These are phyloP conservation scores for Lepidium aucheri DNA, from an alignment of 345 rosid genomes.

Conservation along the genomic window DNA sequence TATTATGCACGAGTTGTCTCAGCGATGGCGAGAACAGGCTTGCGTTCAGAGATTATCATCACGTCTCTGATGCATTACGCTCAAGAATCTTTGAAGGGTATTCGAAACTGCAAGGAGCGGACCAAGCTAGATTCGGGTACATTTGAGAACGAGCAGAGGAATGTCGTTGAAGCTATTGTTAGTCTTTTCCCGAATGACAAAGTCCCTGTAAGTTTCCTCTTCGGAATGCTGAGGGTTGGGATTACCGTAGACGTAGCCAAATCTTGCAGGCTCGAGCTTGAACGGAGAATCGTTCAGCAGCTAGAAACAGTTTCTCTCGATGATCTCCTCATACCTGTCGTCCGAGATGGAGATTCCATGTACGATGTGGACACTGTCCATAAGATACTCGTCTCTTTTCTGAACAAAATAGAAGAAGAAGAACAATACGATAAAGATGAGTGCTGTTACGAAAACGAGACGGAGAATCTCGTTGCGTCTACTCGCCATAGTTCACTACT, in stretches of 20 bases:
- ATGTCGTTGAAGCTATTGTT: slow-evolving; percentile 57
- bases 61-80: slow-evolving; percentile 79
- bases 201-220: slow-evolving; percentile 60
- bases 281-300: slow-evolving; percentile 49
- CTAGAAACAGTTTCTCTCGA: slow-evolving; percentile 63
- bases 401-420: slow-evolving; percentile 61
- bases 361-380: slow-evolving; percentile 76
- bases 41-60: slow-evolving; percentile 46
- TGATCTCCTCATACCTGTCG: slow-evolving; percentile 77
- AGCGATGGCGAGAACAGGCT: slow-evolving; percentile 58
- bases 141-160: slow-evolving; percentile 37
- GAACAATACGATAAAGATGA: slow-evolving; percentile 19
- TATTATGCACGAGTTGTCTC: slow-evolving; percentile 52
- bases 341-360: slow-evolving; percentile 49
- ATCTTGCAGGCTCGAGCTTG: slow-evolving; percentile 64
- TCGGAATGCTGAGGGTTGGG: slow-evolving; percentile 71
- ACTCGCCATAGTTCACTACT: slow-evolving; percentile 56
- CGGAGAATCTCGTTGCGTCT: slow-evolving; percentile 16
- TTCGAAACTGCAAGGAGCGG: slow-evolving; percentile 39
- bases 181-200: slow-evolving; percentile 54
- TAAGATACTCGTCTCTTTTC: slow-evolving; percentile 51
- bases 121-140: slow-evolving; percentile 19
- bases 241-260: slow-evolving; percentile 39
- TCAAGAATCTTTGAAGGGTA: slow-evolving; percentile 53
- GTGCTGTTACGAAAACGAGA: neutral